These are phyloP conservation scores for Aspergillus asperescens DNA, from an alignment of 495 filamentous ascomycete species.

Conservation along the genomic window DNA sequence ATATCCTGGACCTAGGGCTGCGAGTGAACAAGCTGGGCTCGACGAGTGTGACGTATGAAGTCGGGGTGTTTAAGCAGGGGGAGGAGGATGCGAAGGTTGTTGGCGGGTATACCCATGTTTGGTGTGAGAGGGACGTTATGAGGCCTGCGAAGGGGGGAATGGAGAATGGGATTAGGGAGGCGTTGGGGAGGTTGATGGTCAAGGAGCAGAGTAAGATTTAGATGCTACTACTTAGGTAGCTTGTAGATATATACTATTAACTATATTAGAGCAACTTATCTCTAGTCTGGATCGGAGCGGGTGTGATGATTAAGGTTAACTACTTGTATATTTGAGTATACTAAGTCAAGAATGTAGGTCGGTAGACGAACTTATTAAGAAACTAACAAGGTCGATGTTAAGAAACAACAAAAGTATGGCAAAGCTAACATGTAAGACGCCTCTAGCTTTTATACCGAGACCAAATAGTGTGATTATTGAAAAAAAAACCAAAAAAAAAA, in stretches of 20 bases:
- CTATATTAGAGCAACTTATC: too few species aligned
- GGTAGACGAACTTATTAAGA: too few species aligned
- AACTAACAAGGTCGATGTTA: too few species aligned
- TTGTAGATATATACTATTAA: background rate
- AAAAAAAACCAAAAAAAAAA: background rate
- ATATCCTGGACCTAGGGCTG: constrained; percentile 72
- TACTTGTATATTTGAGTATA: too few species aligned
- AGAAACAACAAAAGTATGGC: background rate
- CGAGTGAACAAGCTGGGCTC: constrained; percentile 78
- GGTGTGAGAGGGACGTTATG: constrained; percentile 68
- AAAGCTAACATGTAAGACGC: background rate
- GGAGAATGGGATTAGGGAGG: constrained; percentile 37
- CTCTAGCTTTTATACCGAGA: constrained; percentile 3
- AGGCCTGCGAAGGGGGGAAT: constrained; percentile 52
- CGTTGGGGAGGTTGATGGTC: constrained; percentile 45
- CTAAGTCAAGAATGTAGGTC: too few species aligned
- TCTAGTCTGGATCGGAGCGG: too few species aligned
- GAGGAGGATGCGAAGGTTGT: constrained; percentile 75
- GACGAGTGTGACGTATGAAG: constrained; percentile 88
- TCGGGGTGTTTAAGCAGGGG: constrained; percentile 77
- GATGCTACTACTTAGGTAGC: background rate
- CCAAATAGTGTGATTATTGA: too few species aligned
- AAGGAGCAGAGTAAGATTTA: constrained; percentile 20
- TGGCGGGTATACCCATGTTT: constrained; percentile 85
- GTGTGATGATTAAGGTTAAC: too few species aligned